These are phyloP conservation scores for Crataegus laevigata DNA, from an alignment of 306 rosid species.

Conservation along the genomic window DNA sequence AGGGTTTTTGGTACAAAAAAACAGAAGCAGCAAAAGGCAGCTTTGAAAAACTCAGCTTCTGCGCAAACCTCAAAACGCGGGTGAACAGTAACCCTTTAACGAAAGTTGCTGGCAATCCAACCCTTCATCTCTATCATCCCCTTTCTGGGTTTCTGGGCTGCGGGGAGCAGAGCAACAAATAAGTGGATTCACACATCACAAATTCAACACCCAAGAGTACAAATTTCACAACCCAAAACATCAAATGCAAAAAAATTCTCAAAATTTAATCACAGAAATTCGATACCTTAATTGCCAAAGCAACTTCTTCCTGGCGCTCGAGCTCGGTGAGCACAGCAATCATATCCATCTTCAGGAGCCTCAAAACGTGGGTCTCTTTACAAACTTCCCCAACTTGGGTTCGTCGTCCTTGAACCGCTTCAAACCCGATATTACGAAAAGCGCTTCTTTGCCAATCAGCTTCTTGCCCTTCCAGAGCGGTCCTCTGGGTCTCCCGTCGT, in stretches of 20 bases:
- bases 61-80: no score
- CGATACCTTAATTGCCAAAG: constrained; percentile 70
- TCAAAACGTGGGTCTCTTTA: constrained; percentile 50
- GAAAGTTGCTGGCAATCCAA: no score
- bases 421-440: constrained; percentile 61
- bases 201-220: neutral
- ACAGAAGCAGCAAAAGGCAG: no score
- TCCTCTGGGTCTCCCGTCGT: constrained; percentile 93
- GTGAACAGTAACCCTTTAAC: no score
- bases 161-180: neutral
- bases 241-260: neutral
- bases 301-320: constrained; percentile 86
- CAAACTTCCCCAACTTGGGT: constrained; percentile 62
- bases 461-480: constrained; percentile 97
- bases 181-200: neutral
- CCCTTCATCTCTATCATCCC: no score
- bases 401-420: constrained; percentile 73
- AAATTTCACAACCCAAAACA: neutral
- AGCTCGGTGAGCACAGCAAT: constrained; percentile 79
- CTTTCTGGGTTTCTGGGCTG: no score
- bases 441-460: constrained; percentile 82
- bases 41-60: no score
- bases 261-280: neutral
- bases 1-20: no score
- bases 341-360: constrained; percentile 81